A percentile compares a stretch with the other conserved stretches of the same genome.
Evolutionary conservation across 805 yeast species (phyloP).

Genomic region (Pichia californica): DNA sequence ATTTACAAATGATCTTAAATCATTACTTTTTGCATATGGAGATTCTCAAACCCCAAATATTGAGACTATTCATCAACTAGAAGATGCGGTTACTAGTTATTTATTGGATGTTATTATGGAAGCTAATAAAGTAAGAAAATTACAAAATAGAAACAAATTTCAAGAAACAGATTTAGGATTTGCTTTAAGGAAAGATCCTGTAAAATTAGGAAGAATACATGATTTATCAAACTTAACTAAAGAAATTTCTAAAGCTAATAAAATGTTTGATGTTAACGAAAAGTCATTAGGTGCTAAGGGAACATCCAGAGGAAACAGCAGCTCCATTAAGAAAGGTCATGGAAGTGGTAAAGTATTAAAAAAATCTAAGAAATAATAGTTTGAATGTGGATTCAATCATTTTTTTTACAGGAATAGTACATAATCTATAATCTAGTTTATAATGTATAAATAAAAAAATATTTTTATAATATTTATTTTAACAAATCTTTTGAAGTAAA

Average conservation of each 20-base stretch:
- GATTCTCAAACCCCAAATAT: slow-evolving; percentile 62
- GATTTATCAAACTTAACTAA: slow-evolving; percentile 56
- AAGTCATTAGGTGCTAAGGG: slow-evolving; percentile 30
- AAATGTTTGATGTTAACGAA: slow-evolving; percentile 59
- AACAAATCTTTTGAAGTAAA: slow-evolving; percentile 7
- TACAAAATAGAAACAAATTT: slow-evolving; percentile 50
- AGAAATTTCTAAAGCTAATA: slow-evolving; percentile 59
- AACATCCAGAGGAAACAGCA: neutral
- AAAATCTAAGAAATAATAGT: slow-evolving; percentile 1
- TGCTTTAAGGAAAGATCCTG: slow-evolving; percentile 58
- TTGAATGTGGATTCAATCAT: neutral
- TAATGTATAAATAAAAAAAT: no score
- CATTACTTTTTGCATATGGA: slow-evolving; percentile 65
- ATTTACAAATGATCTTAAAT: slow-evolving; percentile 40
- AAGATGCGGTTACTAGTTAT: slow-evolving; percentile 61
- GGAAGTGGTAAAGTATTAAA: slow-evolving; percentile 12
- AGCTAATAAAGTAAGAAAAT: slow-evolving; percentile 47
- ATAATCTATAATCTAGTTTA: no score
- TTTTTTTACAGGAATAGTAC: no score
- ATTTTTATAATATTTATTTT: neutral
- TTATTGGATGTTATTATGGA: slow-evolving; percentile 44
- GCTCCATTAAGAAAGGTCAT: slow-evolving; percentile 7
- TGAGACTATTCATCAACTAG: slow-evolving; percentile 59
- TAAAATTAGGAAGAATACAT: slow-evolving; percentile 62
- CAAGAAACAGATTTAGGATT: slow-evolving; percentile 69